phyloP scores from a whole-genome alignment of 257 asterid genomes.

The Solanum corneliomulleri region DNA sequence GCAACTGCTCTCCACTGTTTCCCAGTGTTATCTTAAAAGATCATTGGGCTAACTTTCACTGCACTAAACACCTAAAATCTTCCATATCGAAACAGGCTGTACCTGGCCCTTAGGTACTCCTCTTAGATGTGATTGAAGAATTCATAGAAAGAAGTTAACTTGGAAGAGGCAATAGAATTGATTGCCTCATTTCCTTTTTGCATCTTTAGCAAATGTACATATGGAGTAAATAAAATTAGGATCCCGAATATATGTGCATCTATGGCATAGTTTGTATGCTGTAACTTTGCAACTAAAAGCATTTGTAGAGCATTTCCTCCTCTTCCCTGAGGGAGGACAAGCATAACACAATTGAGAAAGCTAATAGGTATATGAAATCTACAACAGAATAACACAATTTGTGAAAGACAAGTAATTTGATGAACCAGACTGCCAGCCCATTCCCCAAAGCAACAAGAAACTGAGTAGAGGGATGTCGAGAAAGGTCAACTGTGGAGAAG shows the following conservation, averaged over 20 bases:
- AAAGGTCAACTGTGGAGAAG: not conserved
- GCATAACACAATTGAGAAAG: not conserved
- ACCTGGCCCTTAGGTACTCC: not conserved
- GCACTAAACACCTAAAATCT: not conserved
- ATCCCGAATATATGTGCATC: not conserved
- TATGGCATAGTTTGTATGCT: not conserved
- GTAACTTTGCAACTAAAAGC: not conserved
- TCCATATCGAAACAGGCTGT: not conserved
- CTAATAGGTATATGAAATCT: not conserved
- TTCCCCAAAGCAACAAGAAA: not conserved
- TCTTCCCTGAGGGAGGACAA: not conserved
- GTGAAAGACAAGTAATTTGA: not conserved
- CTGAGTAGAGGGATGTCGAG: not conserved
- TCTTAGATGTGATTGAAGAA: not conserved
- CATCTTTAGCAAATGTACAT: not conserved
- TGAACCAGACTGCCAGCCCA: not conserved
- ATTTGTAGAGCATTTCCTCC: not conserved
- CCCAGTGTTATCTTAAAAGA: not conserved
- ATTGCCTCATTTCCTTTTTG: not conserved
- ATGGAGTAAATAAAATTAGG: not conserved
- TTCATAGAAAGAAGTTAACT: not conserved
- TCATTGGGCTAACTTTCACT: not conserved
- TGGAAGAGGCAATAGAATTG: not conserved
- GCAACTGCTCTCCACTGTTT: not conserved
- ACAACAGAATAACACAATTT: not conserved